Evolutionary conservation across 805 yeast species (phyloP).

Genomic region (Zygoascus biomembranicola): DNA sequence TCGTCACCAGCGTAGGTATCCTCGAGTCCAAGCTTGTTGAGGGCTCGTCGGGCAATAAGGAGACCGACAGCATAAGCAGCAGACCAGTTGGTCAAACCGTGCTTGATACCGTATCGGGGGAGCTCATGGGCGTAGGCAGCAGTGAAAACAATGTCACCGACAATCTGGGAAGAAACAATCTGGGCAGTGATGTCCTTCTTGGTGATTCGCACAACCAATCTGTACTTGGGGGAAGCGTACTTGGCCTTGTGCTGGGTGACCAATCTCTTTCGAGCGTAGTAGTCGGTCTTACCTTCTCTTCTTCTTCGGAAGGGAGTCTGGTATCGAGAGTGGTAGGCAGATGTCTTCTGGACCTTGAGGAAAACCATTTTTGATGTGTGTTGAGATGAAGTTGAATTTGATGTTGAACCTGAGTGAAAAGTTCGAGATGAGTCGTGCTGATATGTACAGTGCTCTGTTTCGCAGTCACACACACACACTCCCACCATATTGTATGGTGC

Average conservation of each 20-base stretch:
- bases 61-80: constrained; percentile 99
- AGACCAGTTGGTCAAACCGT: constrained; percentile 99
- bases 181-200: constrained; percentile 99
- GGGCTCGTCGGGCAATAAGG: constrained; percentile 97
- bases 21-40: constrained; percentile 95
- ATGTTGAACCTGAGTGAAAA: neutral
- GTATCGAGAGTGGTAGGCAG: constrained; percentile 98
- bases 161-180: constrained; percentile 91
- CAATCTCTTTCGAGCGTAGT: constrained; percentile 99
- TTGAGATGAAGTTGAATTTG: constrained; percentile 3
- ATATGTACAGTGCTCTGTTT: neutral
- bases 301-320: constrained; percentile 99
- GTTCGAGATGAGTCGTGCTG: neutral
- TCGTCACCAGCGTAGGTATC: constrained; percentile 98
- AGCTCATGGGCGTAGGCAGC: constrained; percentile 99
- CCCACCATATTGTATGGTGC: too few relatives aligned
- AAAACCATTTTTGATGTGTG: constrained; percentile 54
- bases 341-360: constrained; percentile 62
- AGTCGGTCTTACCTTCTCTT: constrained; percentile 99
- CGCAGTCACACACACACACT: neutral
- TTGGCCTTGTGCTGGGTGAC: constrained; percentile 99
- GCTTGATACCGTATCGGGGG: constrained; percentile 94
- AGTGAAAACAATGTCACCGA: constrained; percentile 92
- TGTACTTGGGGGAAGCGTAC: constrained; percentile 99
- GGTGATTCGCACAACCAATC: constrained; percentile 99